These are phyloP conservation scores for Lathyrus tuberosus DNA, from an alignment of 306 rosid genomes.

Conservation along the genomic window DNA sequence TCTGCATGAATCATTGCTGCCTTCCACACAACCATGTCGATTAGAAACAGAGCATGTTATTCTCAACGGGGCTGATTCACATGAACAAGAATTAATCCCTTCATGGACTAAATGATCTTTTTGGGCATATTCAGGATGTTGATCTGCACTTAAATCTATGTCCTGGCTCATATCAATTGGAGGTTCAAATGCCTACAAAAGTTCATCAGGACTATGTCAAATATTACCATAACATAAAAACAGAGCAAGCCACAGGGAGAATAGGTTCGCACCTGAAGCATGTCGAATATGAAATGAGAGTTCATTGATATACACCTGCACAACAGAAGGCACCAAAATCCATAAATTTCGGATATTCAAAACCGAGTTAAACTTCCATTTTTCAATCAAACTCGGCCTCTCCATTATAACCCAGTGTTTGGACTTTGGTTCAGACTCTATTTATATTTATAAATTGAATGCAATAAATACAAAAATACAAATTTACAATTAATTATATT, in stretches of 20 bases:
- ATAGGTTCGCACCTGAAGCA: constrained; percentile 81
- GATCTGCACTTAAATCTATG: constrained; percentile 53
- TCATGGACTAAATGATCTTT: constrained; percentile 46
- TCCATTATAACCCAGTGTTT: not conserved
- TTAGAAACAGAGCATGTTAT: constrained; percentile 50
- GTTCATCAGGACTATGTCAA: constrained; percentile 29
- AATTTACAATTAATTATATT: constrained; percentile 4
- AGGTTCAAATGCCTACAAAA: constrained; percentile 84
- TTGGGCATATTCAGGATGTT: constrained; percentile 42
- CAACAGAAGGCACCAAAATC: constrained; percentile 37
- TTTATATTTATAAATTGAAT: constrained; percentile 18
- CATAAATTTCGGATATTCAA: constrained; percentile 33
- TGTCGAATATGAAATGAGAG: constrained; percentile 81
- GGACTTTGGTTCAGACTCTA: not conserved
- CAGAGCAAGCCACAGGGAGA: constrained; percentile 9
- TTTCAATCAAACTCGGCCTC: constrained; percentile 5
- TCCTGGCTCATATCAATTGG: constrained; percentile 89
- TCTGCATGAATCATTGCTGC: constrained; percentile 44
- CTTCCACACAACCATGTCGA: constrained; percentile 53
- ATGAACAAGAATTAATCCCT: constrained; percentile 47
- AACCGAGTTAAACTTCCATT: constrained; percentile 10
- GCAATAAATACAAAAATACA: not conserved
- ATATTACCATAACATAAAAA: constrained; percentile 16
- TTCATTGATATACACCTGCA: constrained; percentile 86
- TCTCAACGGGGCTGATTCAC: constrained; percentile 56